Percentiles rank a stretch among this genome's conserved stretches.
These are phyloP conservation scores for Calonectria multiphialidica DNA, from an alignment of 2,329 filamentous ascomycete genomes.

Conservation along the genomic window DNA sequence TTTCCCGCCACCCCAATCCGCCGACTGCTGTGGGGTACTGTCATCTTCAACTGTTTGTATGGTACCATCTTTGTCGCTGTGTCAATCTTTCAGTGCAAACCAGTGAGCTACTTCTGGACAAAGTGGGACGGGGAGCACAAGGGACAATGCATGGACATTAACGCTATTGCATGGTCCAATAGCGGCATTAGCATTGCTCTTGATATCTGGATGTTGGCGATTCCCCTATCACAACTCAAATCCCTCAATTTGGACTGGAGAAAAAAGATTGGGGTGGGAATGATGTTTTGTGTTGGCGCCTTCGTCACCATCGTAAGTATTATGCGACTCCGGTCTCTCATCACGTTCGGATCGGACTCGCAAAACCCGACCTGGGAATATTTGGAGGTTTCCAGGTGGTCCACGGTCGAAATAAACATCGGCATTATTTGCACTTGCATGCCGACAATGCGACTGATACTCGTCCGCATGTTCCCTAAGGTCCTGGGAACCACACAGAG, in stretches of 20 bases:
- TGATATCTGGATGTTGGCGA: slow-evolving; percentile 65
- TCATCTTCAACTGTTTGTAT: slow-evolving; percentile 53
- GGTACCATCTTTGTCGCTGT: slow-evolving; percentile 57
- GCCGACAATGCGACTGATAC: slow-evolving; percentile 50
- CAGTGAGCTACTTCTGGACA: slow-evolving; percentile 66
- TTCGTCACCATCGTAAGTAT: slow-evolving; percentile 57
- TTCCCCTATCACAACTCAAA: slow-evolving; percentile 61
- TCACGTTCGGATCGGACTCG: slow-evolving; percentile 44
- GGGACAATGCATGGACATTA: slow-evolving; percentile 63
- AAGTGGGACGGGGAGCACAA: slow-evolving; percentile 61
- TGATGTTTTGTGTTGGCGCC: slow-evolving; percentile 66
- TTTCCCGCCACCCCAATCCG: slow-evolving; percentile 58
- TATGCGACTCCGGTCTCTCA: slow-evolving; percentile 49
- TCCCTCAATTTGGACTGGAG: slow-evolving; percentile 58
- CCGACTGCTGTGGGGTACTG: slow-evolving; percentile 55
- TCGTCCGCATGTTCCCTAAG: slow-evolving; percentile 54
- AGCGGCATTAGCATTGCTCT: slow-evolving; percentile 64
- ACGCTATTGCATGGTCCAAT: slow-evolving; percentile 58
- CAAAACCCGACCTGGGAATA: slow-evolving; percentile 51
- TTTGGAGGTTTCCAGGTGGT: slow-evolving; percentile 50
- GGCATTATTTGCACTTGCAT: slow-evolving; percentile 55
- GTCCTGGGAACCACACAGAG: slow-evolving; percentile 45
- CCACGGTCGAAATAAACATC: slow-evolving; percentile 53
- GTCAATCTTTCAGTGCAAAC: slow-evolving; percentile 63
- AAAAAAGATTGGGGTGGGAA: slow-evolving; percentile 60